Percentiles rank a stretch among this genome's conserved stretches.
Conservation (phyloP, 768 basidiomycete genomes). For the Phallus indusiatus region DNA sequence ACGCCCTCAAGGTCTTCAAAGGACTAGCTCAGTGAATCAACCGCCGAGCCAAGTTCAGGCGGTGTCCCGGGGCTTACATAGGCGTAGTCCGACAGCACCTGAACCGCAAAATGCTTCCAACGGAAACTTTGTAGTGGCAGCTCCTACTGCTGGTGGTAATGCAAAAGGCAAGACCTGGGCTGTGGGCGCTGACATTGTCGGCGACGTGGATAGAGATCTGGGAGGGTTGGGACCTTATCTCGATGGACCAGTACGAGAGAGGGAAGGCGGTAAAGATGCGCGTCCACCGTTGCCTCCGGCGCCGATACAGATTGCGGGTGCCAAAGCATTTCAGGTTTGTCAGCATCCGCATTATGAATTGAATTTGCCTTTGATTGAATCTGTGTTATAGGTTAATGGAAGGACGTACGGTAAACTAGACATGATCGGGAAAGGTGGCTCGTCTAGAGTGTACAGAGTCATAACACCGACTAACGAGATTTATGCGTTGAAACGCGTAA, state of each 20-base stretch:
- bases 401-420: slow-evolving; percentile 77
- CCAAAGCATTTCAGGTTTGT: slow-evolving; percentile 1
- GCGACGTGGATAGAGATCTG: slow-evolving; percentile 26
- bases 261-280: slow-evolving; percentile 3
- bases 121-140: slow-evolving; percentile 7
- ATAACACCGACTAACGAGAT: slow-evolving; percentile 68
- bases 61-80: slow-evolving; percentile 31
- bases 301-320: not conserved
- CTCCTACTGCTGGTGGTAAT: not conserved
- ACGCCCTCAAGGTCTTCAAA: not conserved
- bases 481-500: slow-evolving; percentile 87
- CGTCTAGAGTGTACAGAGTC: slow-evolving; percentile 92
- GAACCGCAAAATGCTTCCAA: slow-evolving; percentile 29
- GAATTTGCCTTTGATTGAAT: not conserved
- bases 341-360: not conserved
- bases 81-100: slow-evolving; percentile 62
- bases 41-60: not conserved
- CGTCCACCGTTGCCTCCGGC: not conserved
- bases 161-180: slow-evolving; percentile 35
- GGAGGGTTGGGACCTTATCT: slow-evolving; percentile 4
- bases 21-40: not conserved
- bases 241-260: slow-evolving; percentile 20
- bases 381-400: slow-evolving; percentile 57
- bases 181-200: slow-evolving; percentile 28
- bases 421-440: slow-evolving; percentile 87